These are phyloP conservation scores for Epichloe sibirici DNA, from an alignment of 2,329 filamentous ascomycete species.

Conservation along the genomic window DNA sequence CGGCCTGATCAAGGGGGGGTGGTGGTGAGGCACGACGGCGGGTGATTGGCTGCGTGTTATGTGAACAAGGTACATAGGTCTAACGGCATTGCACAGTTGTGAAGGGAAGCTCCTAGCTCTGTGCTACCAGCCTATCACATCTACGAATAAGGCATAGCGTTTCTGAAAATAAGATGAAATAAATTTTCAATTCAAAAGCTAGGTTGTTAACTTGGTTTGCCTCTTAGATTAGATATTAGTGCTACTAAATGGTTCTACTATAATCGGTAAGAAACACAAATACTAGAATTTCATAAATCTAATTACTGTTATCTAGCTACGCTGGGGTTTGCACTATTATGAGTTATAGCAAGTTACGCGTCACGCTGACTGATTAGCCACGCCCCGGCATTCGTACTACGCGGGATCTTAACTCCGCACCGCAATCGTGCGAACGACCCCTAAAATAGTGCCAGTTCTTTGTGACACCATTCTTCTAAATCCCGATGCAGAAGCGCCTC, in stretches of 20 bases:
- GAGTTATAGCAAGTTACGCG: not conserved
- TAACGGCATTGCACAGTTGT: not conserved
- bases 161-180: no score
- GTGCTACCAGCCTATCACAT: no score
- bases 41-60: constrained; percentile 5
- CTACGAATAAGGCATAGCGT: no score
- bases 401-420: not conserved
- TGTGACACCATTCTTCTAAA: not conserved
- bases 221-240: no score
- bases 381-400: no score
- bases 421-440: not conserved
- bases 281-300: not conserved
- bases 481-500: not conserved
- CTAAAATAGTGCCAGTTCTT: not conserved
- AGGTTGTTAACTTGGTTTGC: no score
- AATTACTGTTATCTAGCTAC: not conserved
- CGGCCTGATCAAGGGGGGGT: constrained; percentile 5
- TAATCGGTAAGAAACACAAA: not conserved
- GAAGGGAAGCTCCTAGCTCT: not conserved
- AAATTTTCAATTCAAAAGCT: no score
- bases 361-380: not conserved
- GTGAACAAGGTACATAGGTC: not conserved
- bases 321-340: no score
- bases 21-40: constrained; percentile 3
- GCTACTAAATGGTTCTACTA: not conserved